These are phyloP conservation scores for Peniophora sp. DNA, from an alignment of 1,284 basidiomycete genomes.

Conservation along the genomic window DNA sequence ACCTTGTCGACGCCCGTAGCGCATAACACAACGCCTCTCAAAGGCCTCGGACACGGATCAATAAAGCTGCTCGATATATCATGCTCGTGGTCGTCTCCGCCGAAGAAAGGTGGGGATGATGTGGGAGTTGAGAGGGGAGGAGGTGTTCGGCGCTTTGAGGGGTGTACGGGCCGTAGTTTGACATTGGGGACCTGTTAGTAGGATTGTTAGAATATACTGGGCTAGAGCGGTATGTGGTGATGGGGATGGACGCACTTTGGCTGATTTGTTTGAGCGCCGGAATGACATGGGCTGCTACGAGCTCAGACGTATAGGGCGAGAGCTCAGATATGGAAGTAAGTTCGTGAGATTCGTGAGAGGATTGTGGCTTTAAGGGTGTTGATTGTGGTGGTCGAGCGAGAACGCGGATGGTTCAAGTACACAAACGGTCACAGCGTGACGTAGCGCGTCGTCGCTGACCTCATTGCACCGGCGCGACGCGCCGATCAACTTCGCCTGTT, in stretches of 20 bases:
- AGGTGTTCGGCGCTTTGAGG: slow-evolving; percentile 6
- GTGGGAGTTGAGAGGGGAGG: slow-evolving; percentile 6
- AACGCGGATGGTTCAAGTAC: background rate
- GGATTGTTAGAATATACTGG: background rate
- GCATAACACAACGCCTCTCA: slow-evolving; percentile 56
- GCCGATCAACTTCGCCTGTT: no score
- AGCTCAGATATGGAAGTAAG: background rate
- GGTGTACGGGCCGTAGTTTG: slow-evolving; percentile 58
- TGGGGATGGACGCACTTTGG: slow-evolving; percentile 27
- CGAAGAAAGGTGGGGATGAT: slow-evolving; percentile 9
- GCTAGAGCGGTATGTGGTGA: background rate
- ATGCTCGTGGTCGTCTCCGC: slow-evolving; percentile 11
- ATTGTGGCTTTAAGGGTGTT: background rate
- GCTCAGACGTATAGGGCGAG: background rate
- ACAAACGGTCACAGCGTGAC: background rate
- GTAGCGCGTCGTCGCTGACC: background rate
- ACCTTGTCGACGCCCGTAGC: slow-evolving; percentile 75
- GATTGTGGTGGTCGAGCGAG: background rate
- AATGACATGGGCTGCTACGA: background rate
- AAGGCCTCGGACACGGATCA: slow-evolving; percentile 58
- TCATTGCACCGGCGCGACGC: no score
- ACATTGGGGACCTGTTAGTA: slow-evolving; percentile 61
- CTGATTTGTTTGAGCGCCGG: slow-evolving; percentile 29
- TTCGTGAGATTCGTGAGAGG: background rate
- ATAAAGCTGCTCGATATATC: slow-evolving; percentile 20